Conservation (phyloP, 371 early-diverging fungal genomes). For the Funneliformis caledonium region DNA sequence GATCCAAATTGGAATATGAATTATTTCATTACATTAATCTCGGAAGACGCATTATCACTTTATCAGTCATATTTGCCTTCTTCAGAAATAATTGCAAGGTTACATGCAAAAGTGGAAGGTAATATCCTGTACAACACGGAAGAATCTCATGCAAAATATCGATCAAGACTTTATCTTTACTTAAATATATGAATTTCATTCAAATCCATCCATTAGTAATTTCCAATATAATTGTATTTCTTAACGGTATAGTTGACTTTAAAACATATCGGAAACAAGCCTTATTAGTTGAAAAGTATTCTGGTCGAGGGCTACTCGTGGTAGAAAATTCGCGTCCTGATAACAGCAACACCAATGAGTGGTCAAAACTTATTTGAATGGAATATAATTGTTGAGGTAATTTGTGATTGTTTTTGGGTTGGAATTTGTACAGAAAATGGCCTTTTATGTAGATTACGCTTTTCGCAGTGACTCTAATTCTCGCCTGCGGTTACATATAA, state of each 20-base stretch:
- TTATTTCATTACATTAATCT: not conserved
- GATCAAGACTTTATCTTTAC: not conserved
- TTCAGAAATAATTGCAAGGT: not conserved
- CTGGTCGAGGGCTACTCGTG: not conserved
- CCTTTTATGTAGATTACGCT: not conserved
- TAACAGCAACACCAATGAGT: not conserved
- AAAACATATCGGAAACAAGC: not conserved
- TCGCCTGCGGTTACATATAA: no score
- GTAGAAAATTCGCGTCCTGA: not conserved
- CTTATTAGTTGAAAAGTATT: not conserved
- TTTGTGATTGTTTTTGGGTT: not conserved
- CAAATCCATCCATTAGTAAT: not conserved
- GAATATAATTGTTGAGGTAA: not conserved
- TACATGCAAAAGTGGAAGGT: not conserved
- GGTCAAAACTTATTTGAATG: not conserved
- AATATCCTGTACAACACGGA: not conserved
- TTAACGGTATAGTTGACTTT: not conserved
- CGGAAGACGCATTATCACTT: not conserved
- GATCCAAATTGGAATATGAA: not conserved
- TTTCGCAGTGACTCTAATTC: no score
- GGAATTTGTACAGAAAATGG: not conserved
- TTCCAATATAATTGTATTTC: not conserved
- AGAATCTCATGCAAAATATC: not conserved
- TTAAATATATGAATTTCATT: not conserved
- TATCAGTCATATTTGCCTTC: not conserved